A percentile compares a stretch with the other conserved stretches of the same genome.
phyloP scores from a whole-genome alignment of 306 rosid genomes.

The Hippophae gyantsensis region DNA sequence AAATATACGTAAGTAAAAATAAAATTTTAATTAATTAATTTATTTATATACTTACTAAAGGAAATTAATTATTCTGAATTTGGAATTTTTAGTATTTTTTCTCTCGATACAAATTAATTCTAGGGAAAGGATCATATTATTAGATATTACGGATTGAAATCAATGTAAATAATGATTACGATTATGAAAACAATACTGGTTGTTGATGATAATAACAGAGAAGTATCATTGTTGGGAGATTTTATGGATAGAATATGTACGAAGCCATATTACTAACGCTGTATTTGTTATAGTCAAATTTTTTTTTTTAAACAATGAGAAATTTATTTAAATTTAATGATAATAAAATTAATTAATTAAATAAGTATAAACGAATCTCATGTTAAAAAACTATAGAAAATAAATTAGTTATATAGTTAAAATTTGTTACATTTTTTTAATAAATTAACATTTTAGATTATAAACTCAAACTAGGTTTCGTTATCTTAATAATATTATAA shows the following conservation, averaged over 20 bases:
- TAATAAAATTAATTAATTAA: too few species aligned
- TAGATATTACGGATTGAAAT: conserved; percentile 20
- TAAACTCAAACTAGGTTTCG: too few species aligned
- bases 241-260: conserved; percentile 32
- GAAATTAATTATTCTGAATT: conserved; percentile 13
- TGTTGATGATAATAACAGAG: conserved; percentile 25
- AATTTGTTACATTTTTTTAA: too few species aligned
- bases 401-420: too few species aligned
- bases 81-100: conserved; percentile 30
- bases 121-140: conserved; percentile 10
- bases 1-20: too few species aligned
- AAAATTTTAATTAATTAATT: neutral
- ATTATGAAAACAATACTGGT: conserved; percentile 12
- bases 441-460: too few species aligned
- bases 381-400: too few species aligned
- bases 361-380: too few species aligned
- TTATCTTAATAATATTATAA: too few species aligned
- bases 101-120: conserved; percentile 4
- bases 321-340: too few species aligned
- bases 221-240: conserved; percentile 30
- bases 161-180: conserved; percentile 18
- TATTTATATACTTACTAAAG: conserved; percentile 7
- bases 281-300: too few species aligned
- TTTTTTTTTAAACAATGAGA: too few species aligned
- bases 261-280: neutral